Percentiles rank a stretch among this genome's conserved stretches.
Evolutionary conservation across 805 yeast genomes (phyloP).

Genomic region (Saccharomycopsis sp.): DNA sequence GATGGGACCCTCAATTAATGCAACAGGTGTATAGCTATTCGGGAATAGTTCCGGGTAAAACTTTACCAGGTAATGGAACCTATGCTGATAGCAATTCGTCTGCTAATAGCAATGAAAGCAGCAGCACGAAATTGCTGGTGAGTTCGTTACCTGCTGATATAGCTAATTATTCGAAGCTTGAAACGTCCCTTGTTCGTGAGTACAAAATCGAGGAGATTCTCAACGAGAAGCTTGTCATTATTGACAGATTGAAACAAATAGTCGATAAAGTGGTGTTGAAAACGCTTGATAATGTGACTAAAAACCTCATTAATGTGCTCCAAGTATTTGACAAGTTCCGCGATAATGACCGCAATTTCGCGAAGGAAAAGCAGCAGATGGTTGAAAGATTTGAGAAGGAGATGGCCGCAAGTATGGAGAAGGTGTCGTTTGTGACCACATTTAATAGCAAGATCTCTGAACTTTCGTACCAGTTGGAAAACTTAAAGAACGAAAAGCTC

Average conservation of each 20-base stretch:
- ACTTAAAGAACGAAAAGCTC: slow-evolving; percentile 15
- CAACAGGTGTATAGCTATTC: slow-evolving; percentile 10
- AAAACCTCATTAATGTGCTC: slow-evolving; percentile 17
- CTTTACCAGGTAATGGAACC: background rate
- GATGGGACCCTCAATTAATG: slow-evolving; percentile 6
- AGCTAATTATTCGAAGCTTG: background rate
- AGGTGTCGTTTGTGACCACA: slow-evolving; percentile 16
- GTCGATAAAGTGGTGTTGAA: background rate
- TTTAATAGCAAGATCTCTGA: slow-evolving; percentile 7
- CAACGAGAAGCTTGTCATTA: background rate
- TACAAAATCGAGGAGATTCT: background rate
- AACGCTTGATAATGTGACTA: slow-evolving; percentile 7
- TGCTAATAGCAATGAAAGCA: background rate
- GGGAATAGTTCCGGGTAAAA: background rate
- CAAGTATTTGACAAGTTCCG: slow-evolving; percentile 1
- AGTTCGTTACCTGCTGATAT: background rate
- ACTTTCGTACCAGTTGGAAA: slow-evolving; percentile 10
- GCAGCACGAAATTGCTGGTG: background rate
- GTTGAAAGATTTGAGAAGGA: slow-evolving; percentile 16
- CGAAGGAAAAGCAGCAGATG: slow-evolving; percentile 12
- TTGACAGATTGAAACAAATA: background rate
- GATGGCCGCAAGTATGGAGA: slow-evolving; percentile 11
- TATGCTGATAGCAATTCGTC: background rate
- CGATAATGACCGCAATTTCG: slow-evolving; percentile 3
- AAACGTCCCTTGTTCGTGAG: background rate